A percentile compares a stretch with the other conserved stretches of the same genome.
Evolutionary conservation across 768 basidiomycete species (phyloP).

Genomic region (Infundibulicybe gibba): DNA sequence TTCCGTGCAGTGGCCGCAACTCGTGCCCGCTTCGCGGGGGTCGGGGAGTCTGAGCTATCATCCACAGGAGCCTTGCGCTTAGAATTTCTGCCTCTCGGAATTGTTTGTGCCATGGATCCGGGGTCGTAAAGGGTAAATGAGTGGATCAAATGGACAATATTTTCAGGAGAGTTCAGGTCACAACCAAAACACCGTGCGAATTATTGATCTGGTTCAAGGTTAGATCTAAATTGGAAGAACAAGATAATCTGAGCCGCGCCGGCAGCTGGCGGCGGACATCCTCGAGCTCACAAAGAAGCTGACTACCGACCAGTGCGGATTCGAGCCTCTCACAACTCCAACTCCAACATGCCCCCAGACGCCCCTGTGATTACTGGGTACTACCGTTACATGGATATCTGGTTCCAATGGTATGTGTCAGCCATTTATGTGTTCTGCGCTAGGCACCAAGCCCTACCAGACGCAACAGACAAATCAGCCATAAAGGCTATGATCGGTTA

Average conservation of each 20-base stretch:
- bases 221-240: too few relatives aligned
- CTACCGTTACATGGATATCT: slow-evolving; percentile 83
- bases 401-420: slow-evolving; percentile 65
- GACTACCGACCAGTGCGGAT: not conserved
- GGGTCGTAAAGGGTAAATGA: not conserved
- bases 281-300: too few relatives aligned
- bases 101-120: slow-evolving; percentile 63
- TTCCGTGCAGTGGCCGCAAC: slow-evolving; percentile 72
- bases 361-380: slow-evolving; percentile 60
- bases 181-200: not conserved
- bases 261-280: too few relatives aligned
- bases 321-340: slow-evolving; percentile 3
- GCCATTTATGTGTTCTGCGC: slow-evolving; percentile 3
- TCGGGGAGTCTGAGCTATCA: slow-evolving; percentile 13
- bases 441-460: slow-evolving; percentile 58
- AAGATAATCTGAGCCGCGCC: too few relatives aligned
- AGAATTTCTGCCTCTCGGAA: slow-evolving; percentile 46
- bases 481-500: slow-evolving; percentile 66
- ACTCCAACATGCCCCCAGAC: slow-evolving; percentile 18
- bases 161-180: not conserved
- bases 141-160: not conserved
- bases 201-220: too few relatives aligned
- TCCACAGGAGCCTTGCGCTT: slow-evolving; percentile 41
- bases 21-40: slow-evolving; percentile 43
- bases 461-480: slow-evolving; percentile 52